Evolutionary conservation across 768 basidiomycete species (phyloP).

Genomic region (Agaricus blazei): DNA sequence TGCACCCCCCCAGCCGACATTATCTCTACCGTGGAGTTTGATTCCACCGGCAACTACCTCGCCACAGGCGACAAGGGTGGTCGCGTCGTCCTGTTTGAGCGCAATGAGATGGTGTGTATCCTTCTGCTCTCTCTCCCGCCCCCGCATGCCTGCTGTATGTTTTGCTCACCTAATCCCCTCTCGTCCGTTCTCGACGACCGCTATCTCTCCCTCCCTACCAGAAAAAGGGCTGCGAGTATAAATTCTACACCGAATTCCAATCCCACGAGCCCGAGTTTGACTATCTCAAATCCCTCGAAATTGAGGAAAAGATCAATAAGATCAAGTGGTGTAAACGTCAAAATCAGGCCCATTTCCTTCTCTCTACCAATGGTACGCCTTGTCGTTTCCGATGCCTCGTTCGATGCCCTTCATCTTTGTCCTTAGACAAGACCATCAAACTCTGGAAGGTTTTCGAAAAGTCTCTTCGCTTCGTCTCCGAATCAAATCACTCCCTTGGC

Average conservation of each 20-base stretch:
- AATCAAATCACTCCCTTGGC: constrained; percentile 91
- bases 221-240: constrained; percentile 99
- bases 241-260: constrained; percentile 99
- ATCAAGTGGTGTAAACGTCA: constrained; percentile 99
- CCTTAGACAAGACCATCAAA: constrained; percentile 97
- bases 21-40: constrained; percentile 99
- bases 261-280: constrained; percentile 99
- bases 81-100: constrained; percentile 96
- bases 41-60: constrained; percentile 98
- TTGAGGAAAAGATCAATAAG: constrained; percentile 99
- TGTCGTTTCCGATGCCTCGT: constrained; percentile 1
- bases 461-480: constrained; percentile 89
- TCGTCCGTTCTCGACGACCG: constrained; percentile 1
- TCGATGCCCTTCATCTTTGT: constrained; percentile 10
- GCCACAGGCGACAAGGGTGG: constrained; percentile 99
- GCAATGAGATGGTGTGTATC: constrained; percentile 82
- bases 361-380: constrained; percentile 90
- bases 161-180: not conserved
- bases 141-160: constrained; percentile 12
- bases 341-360: constrained; percentile 93
- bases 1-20: constrained; percentile 78
- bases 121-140: constrained; percentile 14
- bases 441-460: constrained; percentile 99
- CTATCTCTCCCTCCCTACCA: constrained; percentile 26
- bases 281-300: constrained; percentile 99